Evolutionary conservation across 345 rosid genomes (phyloP), one percentile per base, ranked within the genome.

Genomic region (Lepidium didymum): DNA sequence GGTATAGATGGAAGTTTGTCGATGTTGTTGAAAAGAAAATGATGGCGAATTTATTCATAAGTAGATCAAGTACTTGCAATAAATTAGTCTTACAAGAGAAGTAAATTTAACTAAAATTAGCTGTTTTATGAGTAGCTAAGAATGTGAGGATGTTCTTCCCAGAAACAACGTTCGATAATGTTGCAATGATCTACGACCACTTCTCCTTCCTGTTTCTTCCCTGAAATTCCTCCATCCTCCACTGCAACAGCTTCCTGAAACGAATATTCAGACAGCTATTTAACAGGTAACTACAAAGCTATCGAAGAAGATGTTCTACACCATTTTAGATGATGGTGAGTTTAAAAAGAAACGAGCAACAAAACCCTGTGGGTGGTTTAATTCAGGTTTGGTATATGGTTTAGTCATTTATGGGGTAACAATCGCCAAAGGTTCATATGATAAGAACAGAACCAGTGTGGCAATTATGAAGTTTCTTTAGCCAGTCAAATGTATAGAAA

Each of bases 111-210:
- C 33, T 29, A 29, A 29, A 13, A 57, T 13, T 51, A 47, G 29
- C 14, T 57, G 62, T 51, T 46, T 58, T 25, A 59, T 33, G 35
- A 66, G 45, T 35, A 52, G 68, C 29, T 68, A 58, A 86, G 80
- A 57, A 92, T 81, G 62, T 67, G 58, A 13, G 83, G 77, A 75
- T 86, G 79, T 64, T 77, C 77, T 67, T 78, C 64, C 98, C 96
- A 89, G 52, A 89, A 89, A 75, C 79, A 64, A 7, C 36, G 74
- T 62, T 83, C 95, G 43, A 89, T 92, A 55, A 86, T 86, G 57
- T 85, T 83, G 58, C 87, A 81, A 66, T 82, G 84, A 8, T 81
- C 75, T 33, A 85, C 52, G 5, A 75, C 68, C 38, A 81, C 82
- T 43, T 70, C 77, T 18, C 66, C 75, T 41, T 31, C 12, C 46